phyloP scores from a whole-genome alignment of 1,284 basidiomycete genomes.

The Cutaneotrichosporon curvatum region DNA sequence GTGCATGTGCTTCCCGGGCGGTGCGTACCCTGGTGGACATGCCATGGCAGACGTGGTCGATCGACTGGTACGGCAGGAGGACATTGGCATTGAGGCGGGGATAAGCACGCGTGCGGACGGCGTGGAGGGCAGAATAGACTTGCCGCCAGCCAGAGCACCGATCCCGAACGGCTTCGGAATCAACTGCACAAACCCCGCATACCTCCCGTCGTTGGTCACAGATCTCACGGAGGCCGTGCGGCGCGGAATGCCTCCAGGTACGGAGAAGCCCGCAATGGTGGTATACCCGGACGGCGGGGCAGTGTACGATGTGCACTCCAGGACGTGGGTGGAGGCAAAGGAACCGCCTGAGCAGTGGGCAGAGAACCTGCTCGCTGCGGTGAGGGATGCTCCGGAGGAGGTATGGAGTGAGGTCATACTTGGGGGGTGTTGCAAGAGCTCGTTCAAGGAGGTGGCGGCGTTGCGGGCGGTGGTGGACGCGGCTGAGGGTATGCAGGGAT shows the following conservation, averaged over 20 bases:
- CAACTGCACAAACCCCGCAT: conserved; percentile 58
- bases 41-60: not conserved
- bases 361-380: conserved; percentile 39
- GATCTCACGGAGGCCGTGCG: conserved; percentile 24
- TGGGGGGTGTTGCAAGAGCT: conserved; percentile 66
- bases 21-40: conserved; percentile 29
- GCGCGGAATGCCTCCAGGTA: not conserved
- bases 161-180: conserved; percentile 57
- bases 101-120: too few relatives aligned
- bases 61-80: too few relatives aligned
- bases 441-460: conserved; percentile 53
- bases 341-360: conserved; percentile 48
- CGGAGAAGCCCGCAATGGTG: conserved; percentile 46
- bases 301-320: conserved; percentile 52
- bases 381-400: conserved; percentile 23
- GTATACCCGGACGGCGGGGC: conserved; percentile 68
- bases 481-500: too few relatives aligned
- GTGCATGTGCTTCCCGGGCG: conserved; percentile 58
- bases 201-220: conserved; percentile 45
- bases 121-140: too few relatives aligned
- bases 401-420: conserved; percentile 56
- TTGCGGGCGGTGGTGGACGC: conserved; percentile 21
- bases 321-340: conserved; percentile 48
- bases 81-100: too few relatives aligned
- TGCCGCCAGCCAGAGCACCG: not conserved